Conservation (phyloP, 768 basidiomycete species). For the Lepiota brunneoincarnata region DNA sequence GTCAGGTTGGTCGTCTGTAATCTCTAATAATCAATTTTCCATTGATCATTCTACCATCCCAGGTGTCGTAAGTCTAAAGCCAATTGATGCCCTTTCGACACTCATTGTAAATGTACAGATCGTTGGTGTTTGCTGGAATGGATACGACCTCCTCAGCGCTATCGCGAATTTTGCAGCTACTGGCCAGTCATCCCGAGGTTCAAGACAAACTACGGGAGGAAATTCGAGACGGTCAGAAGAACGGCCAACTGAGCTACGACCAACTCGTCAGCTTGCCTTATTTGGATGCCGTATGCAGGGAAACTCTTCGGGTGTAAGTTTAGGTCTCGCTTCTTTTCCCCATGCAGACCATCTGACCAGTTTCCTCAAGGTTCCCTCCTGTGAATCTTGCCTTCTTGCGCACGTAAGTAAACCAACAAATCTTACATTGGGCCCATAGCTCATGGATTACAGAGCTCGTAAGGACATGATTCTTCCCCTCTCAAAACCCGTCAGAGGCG, state of each 20-base stretch:
- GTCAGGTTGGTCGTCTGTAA: conserved; percentile 22
- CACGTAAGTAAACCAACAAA: conserved; percentile 10
- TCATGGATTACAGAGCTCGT: conserved; percentile 18
- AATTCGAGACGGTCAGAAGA: conserved; percentile 22
- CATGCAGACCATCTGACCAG: neutral
- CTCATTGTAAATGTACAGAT: conserved; percentile 13
- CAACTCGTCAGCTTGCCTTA: conserved; percentile 27
- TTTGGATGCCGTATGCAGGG: conserved; percentile 33
- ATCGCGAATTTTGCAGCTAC: conserved; percentile 23
- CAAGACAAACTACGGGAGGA: conserved; percentile 30
- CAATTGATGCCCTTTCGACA: neutral
- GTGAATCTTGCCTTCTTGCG: conserved; percentile 12
- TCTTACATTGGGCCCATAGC: conserved; percentile 6
- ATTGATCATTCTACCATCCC: too few relatives aligned
- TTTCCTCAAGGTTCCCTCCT: conserved; percentile 8
- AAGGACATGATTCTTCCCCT: conserved; percentile 27
- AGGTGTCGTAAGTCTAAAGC: too few relatives aligned
- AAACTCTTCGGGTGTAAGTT: conserved; percentile 28
- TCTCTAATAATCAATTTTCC: too few relatives aligned
- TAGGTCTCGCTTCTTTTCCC: neutral
- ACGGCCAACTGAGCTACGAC: conserved; percentile 27
- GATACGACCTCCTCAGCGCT: conserved; percentile 28
- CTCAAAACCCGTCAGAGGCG: conserved; percentile 25
- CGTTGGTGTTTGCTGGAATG: conserved; percentile 26
- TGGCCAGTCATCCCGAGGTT: conserved; percentile 25